Evolutionary conservation across 208 protist genomes (phyloP).

Genomic region (Phytomonas sp.): DNA sequence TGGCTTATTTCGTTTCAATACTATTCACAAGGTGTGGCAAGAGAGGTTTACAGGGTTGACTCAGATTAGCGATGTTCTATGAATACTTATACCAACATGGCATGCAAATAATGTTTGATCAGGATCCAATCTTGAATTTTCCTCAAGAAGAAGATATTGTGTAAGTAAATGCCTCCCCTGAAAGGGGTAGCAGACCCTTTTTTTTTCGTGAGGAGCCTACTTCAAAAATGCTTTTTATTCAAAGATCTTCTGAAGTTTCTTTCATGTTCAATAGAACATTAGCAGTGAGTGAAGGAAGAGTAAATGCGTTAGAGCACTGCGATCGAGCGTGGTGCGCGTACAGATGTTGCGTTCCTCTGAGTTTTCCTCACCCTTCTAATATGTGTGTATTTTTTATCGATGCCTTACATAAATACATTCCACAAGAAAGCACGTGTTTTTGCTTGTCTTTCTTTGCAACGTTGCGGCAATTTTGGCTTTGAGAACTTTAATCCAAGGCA

Average conservation of each 20-base stretch:
- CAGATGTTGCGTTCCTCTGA: background rate
- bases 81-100: background rate
- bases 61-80: background rate
- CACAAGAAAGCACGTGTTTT: background rate
- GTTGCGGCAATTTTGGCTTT: too few species aligned
- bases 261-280: background rate
- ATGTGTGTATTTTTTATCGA: background rate
- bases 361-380: background rate
- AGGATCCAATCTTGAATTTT: background rate
- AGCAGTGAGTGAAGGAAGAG: background rate
- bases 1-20: background rate
- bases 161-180: background rate
- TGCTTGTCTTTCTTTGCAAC: too few species aligned
- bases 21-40: background rate
- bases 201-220: background rate
- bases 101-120: background rate
- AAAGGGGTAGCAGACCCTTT: background rate
- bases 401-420: background rate
- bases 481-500: background rate
- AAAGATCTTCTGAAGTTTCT: background rate
- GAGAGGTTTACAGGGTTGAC: background rate
- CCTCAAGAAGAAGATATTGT: background rate
- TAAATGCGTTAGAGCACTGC: too few species aligned
- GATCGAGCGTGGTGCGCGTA: background rate
- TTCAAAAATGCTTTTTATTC: background rate